Conservation (phyloP, 768 basidiomycete genomes). For the Leccinum aurantiacum region DNA sequence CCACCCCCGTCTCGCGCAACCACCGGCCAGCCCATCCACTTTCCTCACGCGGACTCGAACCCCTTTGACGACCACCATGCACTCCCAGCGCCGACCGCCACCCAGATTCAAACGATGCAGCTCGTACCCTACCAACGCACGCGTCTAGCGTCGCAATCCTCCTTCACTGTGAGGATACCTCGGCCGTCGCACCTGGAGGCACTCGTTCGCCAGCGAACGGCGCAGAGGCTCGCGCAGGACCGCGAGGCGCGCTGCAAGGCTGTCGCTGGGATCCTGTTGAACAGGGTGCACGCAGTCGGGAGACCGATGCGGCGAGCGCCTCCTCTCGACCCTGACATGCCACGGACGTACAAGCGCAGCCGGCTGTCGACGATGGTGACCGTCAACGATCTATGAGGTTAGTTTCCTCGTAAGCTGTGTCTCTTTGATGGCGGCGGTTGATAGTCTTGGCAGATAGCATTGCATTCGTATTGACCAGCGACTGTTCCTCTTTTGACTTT, state of each 20-base stretch:
- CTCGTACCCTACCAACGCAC: constrained; percentile 27
- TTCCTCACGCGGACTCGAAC: constrained; percentile 21
- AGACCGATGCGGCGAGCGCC: constrained; percentile 49
- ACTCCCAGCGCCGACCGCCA: constrained; percentile 1
- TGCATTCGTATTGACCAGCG: constrained; percentile 16
- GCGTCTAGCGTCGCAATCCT: constrained; percentile 31
- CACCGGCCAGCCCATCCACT: too few species aligned
- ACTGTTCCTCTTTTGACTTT: background rate
- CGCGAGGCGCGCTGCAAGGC: constrained; percentile 47
- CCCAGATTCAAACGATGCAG: constrained; percentile 9
- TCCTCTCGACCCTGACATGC: constrained; percentile 27
- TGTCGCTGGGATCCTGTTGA: constrained; percentile 59
- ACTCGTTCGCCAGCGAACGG: constrained; percentile 32
- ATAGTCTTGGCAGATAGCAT: background rate
- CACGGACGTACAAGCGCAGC: constrained; percentile 51
- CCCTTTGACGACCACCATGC: constrained; percentile 30
- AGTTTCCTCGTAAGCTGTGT: background rate
- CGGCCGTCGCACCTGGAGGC: constrained; percentile 23
- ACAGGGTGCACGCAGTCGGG: constrained; percentile 52
- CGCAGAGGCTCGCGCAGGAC: constrained; percentile 35
- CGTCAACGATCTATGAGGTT: constrained; percentile 38
- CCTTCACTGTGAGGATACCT: constrained; percentile 27
- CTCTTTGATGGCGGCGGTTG: constrained; percentile 1
- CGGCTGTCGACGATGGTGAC: constrained; percentile 51
- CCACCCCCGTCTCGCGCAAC: too few species aligned